These are phyloP conservation scores for Colletotrichum echinochloae DNA, from an alignment of 2,329 filamentous ascomycete species.

Conservation along the genomic window DNA sequence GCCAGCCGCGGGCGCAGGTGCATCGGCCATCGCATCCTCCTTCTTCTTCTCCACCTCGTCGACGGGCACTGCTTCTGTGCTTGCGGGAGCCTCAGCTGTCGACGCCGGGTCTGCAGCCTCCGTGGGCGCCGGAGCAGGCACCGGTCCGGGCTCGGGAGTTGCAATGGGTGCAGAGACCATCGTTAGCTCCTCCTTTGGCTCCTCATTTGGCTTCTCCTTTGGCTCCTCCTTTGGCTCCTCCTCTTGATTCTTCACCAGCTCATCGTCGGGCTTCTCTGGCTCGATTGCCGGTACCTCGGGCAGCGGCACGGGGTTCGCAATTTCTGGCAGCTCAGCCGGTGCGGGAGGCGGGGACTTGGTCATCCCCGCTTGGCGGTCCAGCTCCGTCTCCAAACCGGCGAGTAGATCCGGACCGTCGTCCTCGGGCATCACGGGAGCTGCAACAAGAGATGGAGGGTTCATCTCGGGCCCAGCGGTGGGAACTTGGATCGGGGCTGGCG, in stretches of 20 bases:
- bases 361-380: conserved; percentile 35
- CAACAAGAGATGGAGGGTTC: not conserved
- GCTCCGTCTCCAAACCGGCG: conserved; percentile 39
- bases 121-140: not conserved
- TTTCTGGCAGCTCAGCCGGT: conserved; percentile 26
- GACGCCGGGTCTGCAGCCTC: not conserved
- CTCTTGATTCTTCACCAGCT: not conserved
- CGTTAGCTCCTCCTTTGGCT: not conserved
- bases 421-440: conserved; percentile 7
- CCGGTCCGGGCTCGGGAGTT: not conserved
- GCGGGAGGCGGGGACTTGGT: conserved; percentile 29
- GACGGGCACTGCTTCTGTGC: not conserved
- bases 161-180: not conserved
- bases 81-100: not conserved
- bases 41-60: conserved; percentile 11
- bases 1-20: conserved; percentile 11
- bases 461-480: conserved; percentile 21
- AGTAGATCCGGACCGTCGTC: conserved; percentile 41
- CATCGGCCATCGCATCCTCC: conserved; percentile 5
- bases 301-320: conserved; percentile 26
- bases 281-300: conserved; percentile 28
- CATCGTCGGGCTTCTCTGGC: conserved; percentile 14
- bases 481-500: conserved; percentile 8
- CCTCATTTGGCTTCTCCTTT: not conserved
- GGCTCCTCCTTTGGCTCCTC: conserved; percentile 1